A percentile compares a stretch with the other conserved stretches of the same genome.
Evolutionary conservation across 2,329 filamentous ascomycete genomes (phyloP).

Genomic region (Colletotrichum limetticola): DNA sequence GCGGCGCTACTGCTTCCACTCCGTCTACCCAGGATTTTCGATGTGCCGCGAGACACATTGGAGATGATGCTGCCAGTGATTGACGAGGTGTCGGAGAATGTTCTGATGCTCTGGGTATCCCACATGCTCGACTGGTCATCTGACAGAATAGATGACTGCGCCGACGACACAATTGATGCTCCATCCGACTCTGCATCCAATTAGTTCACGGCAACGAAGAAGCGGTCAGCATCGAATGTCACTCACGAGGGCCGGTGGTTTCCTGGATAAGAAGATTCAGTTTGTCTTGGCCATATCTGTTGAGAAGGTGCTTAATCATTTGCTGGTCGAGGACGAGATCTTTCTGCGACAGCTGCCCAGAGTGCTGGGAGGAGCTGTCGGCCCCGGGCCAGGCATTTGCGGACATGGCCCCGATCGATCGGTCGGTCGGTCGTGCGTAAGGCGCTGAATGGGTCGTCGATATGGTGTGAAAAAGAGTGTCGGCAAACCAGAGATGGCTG

Average conservation of each 20-base stretch:
- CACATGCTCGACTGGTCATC: constrained; percentile 50
- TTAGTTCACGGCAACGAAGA: background rate
- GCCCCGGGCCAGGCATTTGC: constrained; percentile 45
- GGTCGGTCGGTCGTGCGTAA: background rate
- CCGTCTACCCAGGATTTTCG: constrained; percentile 47
- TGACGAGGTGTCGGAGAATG: constrained; percentile 52
- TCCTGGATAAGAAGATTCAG: constrained; percentile 47
- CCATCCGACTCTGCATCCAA: constrained; percentile 39
- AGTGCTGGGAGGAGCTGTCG: constrained; percentile 43
- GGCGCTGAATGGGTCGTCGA: background rate
- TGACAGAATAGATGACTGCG: constrained; percentile 48
- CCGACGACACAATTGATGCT: constrained; percentile 48
- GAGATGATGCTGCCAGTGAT: constrained; percentile 53
- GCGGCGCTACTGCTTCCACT: constrained; percentile 32
- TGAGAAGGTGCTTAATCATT: constrained; percentile 48
- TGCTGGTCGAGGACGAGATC: constrained; percentile 44
- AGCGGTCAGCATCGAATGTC: background rate
- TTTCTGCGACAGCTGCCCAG: constrained; percentile 32
- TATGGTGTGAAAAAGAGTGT: background rate
- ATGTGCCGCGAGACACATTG: constrained; percentile 50
- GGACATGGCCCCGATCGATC: constrained; percentile 31
- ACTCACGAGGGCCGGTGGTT: constrained; percentile 45
- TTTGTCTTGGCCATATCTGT: constrained; percentile 46
- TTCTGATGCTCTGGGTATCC: constrained; percentile 48
- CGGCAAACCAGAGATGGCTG: background rate